Evolutionary conservation across 345 rosid species (phyloP).

Genomic region (Acer saccharum): DNA sequence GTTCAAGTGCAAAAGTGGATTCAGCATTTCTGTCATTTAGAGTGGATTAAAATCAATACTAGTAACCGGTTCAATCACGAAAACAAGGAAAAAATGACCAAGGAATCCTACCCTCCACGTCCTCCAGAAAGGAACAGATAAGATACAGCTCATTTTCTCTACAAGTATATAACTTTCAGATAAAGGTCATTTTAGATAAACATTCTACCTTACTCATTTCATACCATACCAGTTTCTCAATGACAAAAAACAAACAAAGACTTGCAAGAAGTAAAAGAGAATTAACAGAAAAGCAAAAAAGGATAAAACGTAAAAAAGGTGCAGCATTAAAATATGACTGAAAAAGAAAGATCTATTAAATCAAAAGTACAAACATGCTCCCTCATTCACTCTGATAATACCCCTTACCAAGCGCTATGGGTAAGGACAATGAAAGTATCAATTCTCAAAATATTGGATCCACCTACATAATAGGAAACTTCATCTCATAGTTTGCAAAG

Average conservation of each 20-base stretch:
- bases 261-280: not conserved
- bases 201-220: not conserved
- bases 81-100: not conserved
- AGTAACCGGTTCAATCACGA: not conserved
- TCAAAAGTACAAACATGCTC: not conserved
- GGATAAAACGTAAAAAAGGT: not conserved
- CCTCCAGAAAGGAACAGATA: not conserved
- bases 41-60: not conserved
- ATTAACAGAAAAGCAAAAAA: not conserved
- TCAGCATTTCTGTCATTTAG: not conserved
- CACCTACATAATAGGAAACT: not conserved
- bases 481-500: not conserved
- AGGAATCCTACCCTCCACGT: not conserved
- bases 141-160: not conserved
- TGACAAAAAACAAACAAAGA: not conserved
- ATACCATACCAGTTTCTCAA: not conserved
- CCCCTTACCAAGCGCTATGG: not conserved
- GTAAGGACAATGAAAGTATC: not conserved
- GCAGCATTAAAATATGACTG: not conserved
- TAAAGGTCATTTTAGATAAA: not conserved
- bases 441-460: not conserved
- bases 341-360: too few species aligned
- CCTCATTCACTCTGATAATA: not conserved
- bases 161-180: not conserved
- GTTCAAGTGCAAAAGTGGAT: not conserved